Evolutionary conservation across 192 early-diverging fungal genomes (phyloP).

Genomic region (Kappamyces sp.): DNA sequence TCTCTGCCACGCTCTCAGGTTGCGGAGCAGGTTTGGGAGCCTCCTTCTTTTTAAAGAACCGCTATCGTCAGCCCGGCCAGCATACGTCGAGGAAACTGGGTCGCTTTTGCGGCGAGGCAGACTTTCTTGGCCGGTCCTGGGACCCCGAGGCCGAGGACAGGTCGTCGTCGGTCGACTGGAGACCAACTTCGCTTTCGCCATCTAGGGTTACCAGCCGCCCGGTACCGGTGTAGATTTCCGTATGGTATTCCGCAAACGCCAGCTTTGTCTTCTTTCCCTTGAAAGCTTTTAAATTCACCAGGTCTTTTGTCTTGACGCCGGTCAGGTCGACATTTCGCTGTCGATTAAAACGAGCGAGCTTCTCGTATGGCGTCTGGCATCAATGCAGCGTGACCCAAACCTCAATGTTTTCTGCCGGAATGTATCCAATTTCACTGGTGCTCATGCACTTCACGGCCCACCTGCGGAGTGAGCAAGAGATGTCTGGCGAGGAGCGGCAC

Average conservation of each 20-base stretch:
- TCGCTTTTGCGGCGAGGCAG: too few species aligned
- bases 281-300: too few species aligned
- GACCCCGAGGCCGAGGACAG: too few species aligned
- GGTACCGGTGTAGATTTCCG: slow-evolving; percentile 18
- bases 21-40: too few species aligned
- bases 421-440: slow-evolving; percentile 76
- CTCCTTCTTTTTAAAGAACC: too few species aligned
- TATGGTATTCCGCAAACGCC: slow-evolving; percentile 10
- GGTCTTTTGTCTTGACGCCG: slow-evolving; percentile 18
- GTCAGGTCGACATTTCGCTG: slow-evolving; percentile 61
- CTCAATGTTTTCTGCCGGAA: slow-evolving; percentile 85
- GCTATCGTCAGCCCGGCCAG: too few species aligned
- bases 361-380: slow-evolving; percentile 67
- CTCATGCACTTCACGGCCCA: slow-evolving; percentile 54
- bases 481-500: neutral
- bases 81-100: too few species aligned
- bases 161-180: slow-evolving; percentile 28
- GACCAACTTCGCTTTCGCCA: slow-evolving; percentile 11
- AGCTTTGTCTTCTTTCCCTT: slow-evolving; percentile 2
- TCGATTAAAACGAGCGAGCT: slow-evolving; percentile 71
- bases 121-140: too few species aligned
- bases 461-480: too few species aligned
- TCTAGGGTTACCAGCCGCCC: too few species aligned
- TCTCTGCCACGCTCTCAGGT: too few species aligned
- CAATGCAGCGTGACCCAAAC: slow-evolving; percentile 21